phyloP scores from a whole-genome alignment of 352 stramenopile species.

The Globisporangium camurandrum region DNA sequence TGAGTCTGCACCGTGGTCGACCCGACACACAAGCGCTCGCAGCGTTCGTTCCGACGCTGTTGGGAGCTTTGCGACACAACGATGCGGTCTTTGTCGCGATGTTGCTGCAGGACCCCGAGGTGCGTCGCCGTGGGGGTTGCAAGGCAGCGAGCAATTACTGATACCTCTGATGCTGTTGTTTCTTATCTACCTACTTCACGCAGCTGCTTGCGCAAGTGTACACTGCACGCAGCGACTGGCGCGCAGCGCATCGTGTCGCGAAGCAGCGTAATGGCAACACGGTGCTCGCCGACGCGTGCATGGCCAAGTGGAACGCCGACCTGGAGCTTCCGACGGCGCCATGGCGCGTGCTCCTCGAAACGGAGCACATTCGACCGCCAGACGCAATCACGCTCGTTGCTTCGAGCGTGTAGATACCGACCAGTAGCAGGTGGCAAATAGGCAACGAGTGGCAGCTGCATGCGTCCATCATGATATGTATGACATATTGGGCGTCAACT shows the following conservation, averaged over 20 bases:
- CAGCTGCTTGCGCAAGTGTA: slow-evolving; percentile 11
- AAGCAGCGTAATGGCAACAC: neutral
- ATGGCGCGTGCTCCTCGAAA: slow-evolving; percentile 9
- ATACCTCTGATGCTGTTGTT: neutral
- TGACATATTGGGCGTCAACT: no score
- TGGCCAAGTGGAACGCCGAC: slow-evolving; percentile 10
- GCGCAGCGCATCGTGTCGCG: slow-evolving; percentile 1
- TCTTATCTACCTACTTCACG: neutral
- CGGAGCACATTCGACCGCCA: slow-evolving; percentile 10
- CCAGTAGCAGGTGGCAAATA: no score
- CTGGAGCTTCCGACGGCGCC: slow-evolving; percentile 7
- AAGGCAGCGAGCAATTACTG: neutral
- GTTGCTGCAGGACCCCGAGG: slow-evolving; percentile 28
- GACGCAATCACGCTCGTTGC: slow-evolving; percentile 3
- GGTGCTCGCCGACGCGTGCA: neutral
- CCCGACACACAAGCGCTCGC: slow-evolving; percentile 16
- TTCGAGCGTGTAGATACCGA: neutral
- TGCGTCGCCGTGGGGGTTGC: slow-evolving; percentile 1
- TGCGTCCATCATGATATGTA: no score
- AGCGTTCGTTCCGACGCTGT: slow-evolving; percentile 13
- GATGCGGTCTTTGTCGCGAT: slow-evolving; percentile 51
- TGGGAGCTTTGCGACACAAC: slow-evolving; percentile 18
- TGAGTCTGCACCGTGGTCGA: slow-evolving; percentile 27
- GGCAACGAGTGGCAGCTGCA: no score
- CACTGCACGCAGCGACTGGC: slow-evolving; percentile 11